These are phyloP conservation scores for Microthyrium microscopicum DNA, from an alignment of 2,329 filamentous ascomycete species.

Conservation along the genomic window DNA sequence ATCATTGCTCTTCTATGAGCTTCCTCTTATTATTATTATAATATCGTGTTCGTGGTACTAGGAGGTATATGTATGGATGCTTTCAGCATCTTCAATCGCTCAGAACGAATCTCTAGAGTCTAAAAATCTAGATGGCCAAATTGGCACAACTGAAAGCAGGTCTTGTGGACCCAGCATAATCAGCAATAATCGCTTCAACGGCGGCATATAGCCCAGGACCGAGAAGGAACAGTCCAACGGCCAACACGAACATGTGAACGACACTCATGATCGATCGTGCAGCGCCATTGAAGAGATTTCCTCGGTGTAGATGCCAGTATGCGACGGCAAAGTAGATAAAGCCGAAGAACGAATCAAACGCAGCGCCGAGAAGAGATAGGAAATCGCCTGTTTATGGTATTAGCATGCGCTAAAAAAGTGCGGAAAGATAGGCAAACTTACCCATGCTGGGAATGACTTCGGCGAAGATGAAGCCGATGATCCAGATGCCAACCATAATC, in stretches of 20 bases:
- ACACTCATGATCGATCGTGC: slow-evolving; percentile 25
- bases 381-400: too few species aligned
- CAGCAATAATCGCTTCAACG: slow-evolving; percentile 33
- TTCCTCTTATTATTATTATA: too few species aligned
- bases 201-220: slow-evolving; percentile 37
- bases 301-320: slow-evolving; percentile 29
- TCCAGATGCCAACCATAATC: slow-evolving; percentile 28
- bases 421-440: too few species aligned
- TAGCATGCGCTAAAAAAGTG: too few species aligned
- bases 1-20: too few species aligned
- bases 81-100: too few species aligned
- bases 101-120: too few species aligned
- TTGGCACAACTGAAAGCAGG: slow-evolving; percentile 35
- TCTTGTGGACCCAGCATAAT: slow-evolving; percentile 27
- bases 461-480: slow-evolving; percentile 29
- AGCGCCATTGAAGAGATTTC: slow-evolving; percentile 21
- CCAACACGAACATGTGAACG: slow-evolving; percentile 29
- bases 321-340: slow-evolving; percentile 35
- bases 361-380: slow-evolving; percentile 29
- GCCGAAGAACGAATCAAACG: slow-evolving; percentile 34
- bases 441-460: slow-evolving; percentile 34
- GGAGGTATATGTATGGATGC: too few species aligned
- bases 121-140: slow-evolving; percentile 31
- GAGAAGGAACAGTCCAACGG: slow-evolving; percentile 30
- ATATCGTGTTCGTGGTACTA: too few species aligned